Evolutionary conservation across 148 eudicot species (phyloP).

Genomic region (Nepenthes mirabilis): DNA sequence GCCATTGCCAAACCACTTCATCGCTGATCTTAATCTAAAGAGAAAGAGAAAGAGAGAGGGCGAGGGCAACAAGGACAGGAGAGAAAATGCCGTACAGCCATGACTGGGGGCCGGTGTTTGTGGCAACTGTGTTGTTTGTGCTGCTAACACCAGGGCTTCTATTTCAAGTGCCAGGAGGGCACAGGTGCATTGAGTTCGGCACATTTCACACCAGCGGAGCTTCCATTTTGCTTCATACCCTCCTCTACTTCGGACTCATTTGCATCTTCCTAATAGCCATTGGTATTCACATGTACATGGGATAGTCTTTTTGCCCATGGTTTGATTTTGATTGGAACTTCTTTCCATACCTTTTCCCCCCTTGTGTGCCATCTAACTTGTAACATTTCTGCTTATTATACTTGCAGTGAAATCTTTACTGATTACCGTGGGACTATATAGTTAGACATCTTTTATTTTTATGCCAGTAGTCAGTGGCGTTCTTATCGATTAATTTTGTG

Average conservation of each 20-base stretch:
- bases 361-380: too few species aligned
- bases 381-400: too few species aligned
- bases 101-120: constrained; percentile 13
- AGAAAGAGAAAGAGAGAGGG: not conserved
- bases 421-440: too few species aligned
- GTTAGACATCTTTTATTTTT: too few species aligned
- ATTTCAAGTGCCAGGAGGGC: constrained; percentile 16
- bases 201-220: constrained; percentile 16
- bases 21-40: too few species aligned
- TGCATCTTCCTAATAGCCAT: constrained; percentile 16
- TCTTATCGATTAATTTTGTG: too few species aligned
- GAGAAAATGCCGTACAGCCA: constrained; percentile 2
- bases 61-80: not conserved
- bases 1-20: not conserved
- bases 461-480: too few species aligned
- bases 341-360: too few species aligned
- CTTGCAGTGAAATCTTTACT: too few species aligned
- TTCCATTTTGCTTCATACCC: constrained; percentile 14
- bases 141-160: constrained; percentile 18
- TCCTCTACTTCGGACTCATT: constrained; percentile 14
- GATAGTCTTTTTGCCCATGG: too few species aligned
- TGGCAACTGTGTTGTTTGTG: constrained; percentile 18
- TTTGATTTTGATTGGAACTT: too few species aligned
- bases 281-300: constrained; percentile 12
- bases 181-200: constrained; percentile 13